These are phyloP conservation scores for Gossypium thurberi DNA, from an alignment of 345 rosid genomes.

Conservation along the genomic window DNA sequence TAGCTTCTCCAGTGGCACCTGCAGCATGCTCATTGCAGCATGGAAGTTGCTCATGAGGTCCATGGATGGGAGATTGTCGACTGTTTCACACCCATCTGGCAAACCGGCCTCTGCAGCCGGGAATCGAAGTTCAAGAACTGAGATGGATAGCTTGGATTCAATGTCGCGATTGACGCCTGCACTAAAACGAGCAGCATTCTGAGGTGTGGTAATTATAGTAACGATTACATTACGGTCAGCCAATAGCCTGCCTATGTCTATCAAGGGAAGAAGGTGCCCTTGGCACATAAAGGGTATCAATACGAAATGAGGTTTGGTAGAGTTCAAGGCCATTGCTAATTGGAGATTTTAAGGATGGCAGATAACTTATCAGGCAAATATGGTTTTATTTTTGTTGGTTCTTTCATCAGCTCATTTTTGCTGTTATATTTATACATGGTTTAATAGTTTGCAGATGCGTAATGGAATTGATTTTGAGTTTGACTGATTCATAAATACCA, in stretches of 20 bases:
- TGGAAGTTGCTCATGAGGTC: constrained; percentile 1
- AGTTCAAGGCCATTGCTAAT: neutral
- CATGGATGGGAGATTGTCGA: constrained; percentile 25
- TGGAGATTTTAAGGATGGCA: neutral
- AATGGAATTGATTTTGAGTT: neutral
- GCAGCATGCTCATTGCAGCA: constrained; percentile 17
- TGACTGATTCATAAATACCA: neutral
- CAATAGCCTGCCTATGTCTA: constrained; percentile 21
- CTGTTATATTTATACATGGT: neutral
- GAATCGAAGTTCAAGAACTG: constrained; percentile 17
- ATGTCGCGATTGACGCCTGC: constrained; percentile 1
- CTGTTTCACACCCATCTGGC: constrained; percentile 33
- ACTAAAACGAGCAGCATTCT: constrained; percentile 21
- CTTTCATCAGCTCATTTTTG: neutral
- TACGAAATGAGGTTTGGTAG: constrained; percentile 17
- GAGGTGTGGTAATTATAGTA: constrained; percentile 21
- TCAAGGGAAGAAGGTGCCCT: constrained; percentile 22
- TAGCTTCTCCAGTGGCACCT: constrained; percentile 15
- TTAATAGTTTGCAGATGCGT: neutral
- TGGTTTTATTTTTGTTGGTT: neutral
- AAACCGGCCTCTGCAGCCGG: constrained; percentile 26
- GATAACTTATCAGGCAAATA: neutral
- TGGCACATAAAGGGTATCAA: constrained; percentile 17
- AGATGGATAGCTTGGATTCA: constrained; percentile 10
- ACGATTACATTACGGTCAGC: constrained; percentile 4